phyloP scores from a whole-genome alignment of 164 flowering plant genomes.

The Aristolochia fimbriata region DNA sequence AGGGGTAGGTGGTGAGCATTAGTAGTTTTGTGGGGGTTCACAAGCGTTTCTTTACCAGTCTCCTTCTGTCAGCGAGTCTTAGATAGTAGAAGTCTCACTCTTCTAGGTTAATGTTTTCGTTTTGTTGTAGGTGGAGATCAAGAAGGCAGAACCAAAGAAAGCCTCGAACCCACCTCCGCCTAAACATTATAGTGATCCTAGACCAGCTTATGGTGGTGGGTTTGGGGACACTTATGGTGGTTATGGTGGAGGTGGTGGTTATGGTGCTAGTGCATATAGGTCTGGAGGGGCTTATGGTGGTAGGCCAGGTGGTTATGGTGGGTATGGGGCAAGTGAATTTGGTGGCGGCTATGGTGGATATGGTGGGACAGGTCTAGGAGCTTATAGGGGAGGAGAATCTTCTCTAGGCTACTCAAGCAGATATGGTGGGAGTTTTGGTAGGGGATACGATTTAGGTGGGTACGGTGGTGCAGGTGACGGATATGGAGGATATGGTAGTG shows the following conservation, averaged over 20 bases:
- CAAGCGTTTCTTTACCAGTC: neutral
- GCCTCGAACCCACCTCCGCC: conserved; percentile 43
- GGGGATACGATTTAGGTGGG: conserved; percentile 53
- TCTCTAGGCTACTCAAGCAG: conserved; percentile 54
- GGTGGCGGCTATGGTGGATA: conserved; percentile 59
- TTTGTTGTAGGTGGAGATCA: conserved; percentile 71
- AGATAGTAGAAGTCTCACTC: conserved; percentile 8
- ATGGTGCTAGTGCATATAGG: conserved; percentile 48
- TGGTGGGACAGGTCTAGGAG: conserved; percentile 42
- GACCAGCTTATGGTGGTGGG: conserved; percentile 45
- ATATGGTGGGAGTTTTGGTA: conserved; percentile 46
- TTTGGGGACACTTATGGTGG: conserved; percentile 59
- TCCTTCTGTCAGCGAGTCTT: neutral
- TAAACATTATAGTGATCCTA: conserved; percentile 44
- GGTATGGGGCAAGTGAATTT: conserved; percentile 44
- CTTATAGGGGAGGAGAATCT: conserved; percentile 59
- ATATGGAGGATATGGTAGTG: conserved; percentile 44
- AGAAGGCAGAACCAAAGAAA: conserved; percentile 92
- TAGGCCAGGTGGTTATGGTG: conserved; percentile 46
- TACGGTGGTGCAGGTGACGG: conserved; percentile 51
- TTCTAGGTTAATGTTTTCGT: conserved; percentile 13
- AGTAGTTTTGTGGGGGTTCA: neutral
- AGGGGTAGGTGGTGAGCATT: too few species aligned
- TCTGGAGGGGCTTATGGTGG: conserved; percentile 48
- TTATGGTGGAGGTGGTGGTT: conserved; percentile 31